Evolutionary conservation across 139 green algal species (phyloP).

Genomic region (Auxenochlorella pyrenoidosa): DNA sequence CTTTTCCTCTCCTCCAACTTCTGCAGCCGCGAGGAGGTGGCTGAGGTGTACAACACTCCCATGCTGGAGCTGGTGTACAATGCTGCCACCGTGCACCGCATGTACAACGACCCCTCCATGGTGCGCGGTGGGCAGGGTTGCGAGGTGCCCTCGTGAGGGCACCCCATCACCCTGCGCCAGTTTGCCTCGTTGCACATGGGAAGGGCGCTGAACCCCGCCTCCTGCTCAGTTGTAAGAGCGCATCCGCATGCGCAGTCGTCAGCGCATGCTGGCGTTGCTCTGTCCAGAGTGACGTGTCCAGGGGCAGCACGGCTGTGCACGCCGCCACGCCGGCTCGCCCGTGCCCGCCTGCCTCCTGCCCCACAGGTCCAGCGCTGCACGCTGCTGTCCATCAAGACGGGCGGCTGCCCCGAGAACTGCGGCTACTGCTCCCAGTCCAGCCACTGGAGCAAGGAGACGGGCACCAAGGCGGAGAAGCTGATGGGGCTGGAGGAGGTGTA

Average conservation of each 20-base stretch:
- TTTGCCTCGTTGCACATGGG: neutral
- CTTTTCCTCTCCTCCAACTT: neutral
- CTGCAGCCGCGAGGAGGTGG: conserved; percentile 88
- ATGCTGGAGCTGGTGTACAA: conserved; percentile 94
- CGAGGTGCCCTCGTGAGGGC: neutral
- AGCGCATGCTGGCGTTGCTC: too few species aligned
- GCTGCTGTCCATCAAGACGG: conserved; percentile 98
- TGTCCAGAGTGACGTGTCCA: too few species aligned
- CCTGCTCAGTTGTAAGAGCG: too few species aligned
- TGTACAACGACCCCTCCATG: conserved; percentile 91
- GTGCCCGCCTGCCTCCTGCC: neutral
- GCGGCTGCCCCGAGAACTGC: conserved; percentile 98
- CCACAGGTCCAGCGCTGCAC: conserved; percentile 97
- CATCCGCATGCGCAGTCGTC: too few species aligned
- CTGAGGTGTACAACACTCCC: conserved; percentile 87
- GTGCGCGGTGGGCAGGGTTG: conserved; percentile 45
- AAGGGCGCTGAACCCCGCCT: too few species aligned
- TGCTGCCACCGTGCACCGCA: conserved; percentile 88
- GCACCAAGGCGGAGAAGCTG: conserved; percentile 93
- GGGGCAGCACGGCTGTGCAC: too few species aligned
- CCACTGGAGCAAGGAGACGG: conserved; percentile 85
- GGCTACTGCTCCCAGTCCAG: conserved; percentile 94
- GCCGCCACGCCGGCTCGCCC: too few species aligned
- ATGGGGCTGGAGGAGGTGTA: conserved; percentile 94
- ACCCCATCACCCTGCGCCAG: neutral